Percentiles rank a stretch among this genome's conserved stretches.
These are phyloP conservation scores for Trypanosoma cruzi DNA, from an alignment of 208 protist species.

Conservation along the genomic window DNA sequence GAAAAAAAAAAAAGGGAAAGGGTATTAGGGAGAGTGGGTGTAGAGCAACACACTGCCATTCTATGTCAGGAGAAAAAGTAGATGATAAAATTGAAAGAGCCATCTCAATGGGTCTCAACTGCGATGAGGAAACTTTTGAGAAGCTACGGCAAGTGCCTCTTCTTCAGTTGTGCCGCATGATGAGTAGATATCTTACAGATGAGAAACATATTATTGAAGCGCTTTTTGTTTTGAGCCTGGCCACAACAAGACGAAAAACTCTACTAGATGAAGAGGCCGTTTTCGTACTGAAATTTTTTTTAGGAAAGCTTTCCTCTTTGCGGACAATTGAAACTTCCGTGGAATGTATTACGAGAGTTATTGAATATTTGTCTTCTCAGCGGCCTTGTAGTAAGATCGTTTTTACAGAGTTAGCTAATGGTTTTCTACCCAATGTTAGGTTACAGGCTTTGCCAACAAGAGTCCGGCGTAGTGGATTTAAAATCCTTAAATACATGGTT, in stretches of 20 bases:
- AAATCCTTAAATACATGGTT: conserved; percentile 33
- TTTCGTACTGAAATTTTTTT: conserved; percentile 58
- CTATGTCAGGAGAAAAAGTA: conserved; percentile 11
- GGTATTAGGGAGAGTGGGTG: neutral
- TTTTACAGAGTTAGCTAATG: conserved; percentile 25
- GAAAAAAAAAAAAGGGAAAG: neutral
- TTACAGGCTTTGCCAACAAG: conserved; percentile 29
- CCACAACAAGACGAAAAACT: conserved; percentile 30
- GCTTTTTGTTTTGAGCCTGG: conserved; percentile 42
- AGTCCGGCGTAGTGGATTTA: conserved; percentile 20
- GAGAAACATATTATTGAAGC: conserved; percentile 43
- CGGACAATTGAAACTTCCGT: conserved; percentile 38
- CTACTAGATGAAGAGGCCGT: conserved; percentile 38
- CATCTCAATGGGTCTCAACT: conserved; percentile 31
- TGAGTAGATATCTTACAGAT: conserved; percentile 44
- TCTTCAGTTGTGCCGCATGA: conserved; percentile 42
- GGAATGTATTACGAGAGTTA: conserved; percentile 37
- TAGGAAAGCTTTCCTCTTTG: conserved; percentile 41
- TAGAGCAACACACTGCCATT: neutral
- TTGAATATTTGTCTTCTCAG: conserved; percentile 30
- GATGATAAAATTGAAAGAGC: conserved; percentile 29
- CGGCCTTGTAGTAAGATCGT: conserved; percentile 12
- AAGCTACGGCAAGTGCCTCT: conserved; percentile 45
- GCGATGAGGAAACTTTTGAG: conserved; percentile 30
- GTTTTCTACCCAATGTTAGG: conserved; percentile 28